Percentiles rank a stretch among this genome's conserved stretches.
phyloP scores from a whole-genome alignment of 202 grass and related monocot species.

The Digitaria exilis region DNA sequence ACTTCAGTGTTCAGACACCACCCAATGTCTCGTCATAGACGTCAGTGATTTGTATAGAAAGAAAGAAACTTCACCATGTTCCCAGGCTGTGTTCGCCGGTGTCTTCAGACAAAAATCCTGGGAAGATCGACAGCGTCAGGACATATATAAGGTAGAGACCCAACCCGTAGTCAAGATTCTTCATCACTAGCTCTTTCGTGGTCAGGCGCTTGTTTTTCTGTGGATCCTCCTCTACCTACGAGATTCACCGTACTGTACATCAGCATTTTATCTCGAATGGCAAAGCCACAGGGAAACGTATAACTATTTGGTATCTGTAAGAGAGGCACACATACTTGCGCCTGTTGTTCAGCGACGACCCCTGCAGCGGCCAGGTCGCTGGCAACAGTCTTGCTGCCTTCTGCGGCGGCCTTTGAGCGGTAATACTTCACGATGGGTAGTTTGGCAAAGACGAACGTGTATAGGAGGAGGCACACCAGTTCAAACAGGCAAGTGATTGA shows the following conservation, averaged over 20 bases:
- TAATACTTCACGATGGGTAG: conserved; percentile 89
- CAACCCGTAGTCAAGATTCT: conserved; percentile 72
- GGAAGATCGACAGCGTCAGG: conserved; percentile 83
- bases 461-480: conserved; percentile 74
- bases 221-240: conserved; percentile 70
- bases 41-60: not conserved
- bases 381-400: conserved; percentile 88
- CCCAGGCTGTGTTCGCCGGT: conserved; percentile 78
- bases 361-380: conserved; percentile 86
- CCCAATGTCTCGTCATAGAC: not conserved
- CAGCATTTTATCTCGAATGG: not conserved
- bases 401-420: conserved; percentile 80
- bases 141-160: conserved; percentile 79
- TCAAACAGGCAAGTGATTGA: conserved; percentile 84
- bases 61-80: conserved; percentile 57
- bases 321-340: conserved; percentile 9
- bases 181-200: conserved; percentile 62
- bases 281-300: not conserved
- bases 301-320: not conserved
- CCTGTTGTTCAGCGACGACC: conserved; percentile 32
- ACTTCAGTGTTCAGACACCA: not conserved
- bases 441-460: conserved; percentile 83
- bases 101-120: conserved; percentile 89
- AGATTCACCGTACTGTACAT: not conserved
- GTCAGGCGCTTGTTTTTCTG: conserved; percentile 54